Base-by-base conservation (phyloP, 2,329 filamentous ascomycete species). In the Fusarium bulbicola region DNA sequence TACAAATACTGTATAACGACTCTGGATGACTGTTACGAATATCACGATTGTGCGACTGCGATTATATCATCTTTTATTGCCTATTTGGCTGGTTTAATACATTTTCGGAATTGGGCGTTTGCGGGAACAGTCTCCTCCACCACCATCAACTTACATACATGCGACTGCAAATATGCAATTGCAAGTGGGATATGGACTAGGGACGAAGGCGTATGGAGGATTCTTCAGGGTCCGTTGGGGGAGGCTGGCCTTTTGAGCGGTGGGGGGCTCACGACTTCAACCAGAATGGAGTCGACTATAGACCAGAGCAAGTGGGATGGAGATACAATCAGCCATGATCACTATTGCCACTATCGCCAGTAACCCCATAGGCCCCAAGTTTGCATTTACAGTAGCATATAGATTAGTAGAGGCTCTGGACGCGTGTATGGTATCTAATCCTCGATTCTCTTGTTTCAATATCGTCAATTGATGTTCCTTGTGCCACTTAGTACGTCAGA, bases 11-110 rank as follows among this genome's bases (percentile, higher is more conserved):
- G 70, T 72, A 77, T 76, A 66, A 78, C 71, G 76, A 78, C 72
- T 70, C 74, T 77, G 75, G 66, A 78, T 68, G 76, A 78, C 75
- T 72, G 68, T 78, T 76, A 78, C 65, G 76, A 78, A 67, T 67
- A 76, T 65, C 59, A 78, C 63, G 76, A 78, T 59, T 73, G 70
- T 73, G 59, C 61, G 60, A 63, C 70, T 74, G 67, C 69, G 61
- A 68, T 70, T 75, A 73, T 76, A 70, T 69, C 62, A 66, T 67
- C 63, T 69, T 70, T 70, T 61, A 68, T 56, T 68, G 70, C 59
- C 63, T 64, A 63, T 60, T 66, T 74, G 70, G 73, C 72, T 75
- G 72, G 67, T 72, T 74, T 72, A 73, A 70, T 76, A 63, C 50
- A 69, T 64, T 58, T 74, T 76, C 72, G 75, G 76, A 73, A 78